phyloP scores from a whole-genome alignment of 306 rosid species.

The Prunus dulcis region DNA sequence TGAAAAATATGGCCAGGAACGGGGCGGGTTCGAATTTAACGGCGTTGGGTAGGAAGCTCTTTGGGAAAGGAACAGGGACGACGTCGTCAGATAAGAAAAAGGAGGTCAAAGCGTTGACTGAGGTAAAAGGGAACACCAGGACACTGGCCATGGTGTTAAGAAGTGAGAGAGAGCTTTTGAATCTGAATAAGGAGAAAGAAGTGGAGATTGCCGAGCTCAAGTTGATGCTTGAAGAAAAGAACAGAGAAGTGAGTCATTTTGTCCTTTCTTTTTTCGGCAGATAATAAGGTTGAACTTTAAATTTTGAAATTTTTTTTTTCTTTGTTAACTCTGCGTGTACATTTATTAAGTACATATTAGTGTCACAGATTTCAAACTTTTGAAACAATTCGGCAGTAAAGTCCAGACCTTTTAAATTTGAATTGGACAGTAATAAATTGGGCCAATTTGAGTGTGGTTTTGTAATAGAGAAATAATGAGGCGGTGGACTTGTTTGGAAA shows the following conservation, averaged over 20 bases:
- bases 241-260: slow-evolving; percentile 55
- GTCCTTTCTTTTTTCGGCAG: neutral
- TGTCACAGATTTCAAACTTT: neutral
- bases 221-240: slow-evolving; percentile 55
- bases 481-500: slow-evolving; percentile 10
- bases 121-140: slow-evolving; percentile 84
- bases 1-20: slow-evolving; percentile 66
- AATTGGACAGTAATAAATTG: neutral
- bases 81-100: slow-evolving; percentile 34
- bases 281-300: neutral
- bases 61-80: slow-evolving; percentile 53
- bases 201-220: slow-evolving; percentile 56
- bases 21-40: slow-evolving; percentile 52
- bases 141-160: slow-evolving; percentile 87
- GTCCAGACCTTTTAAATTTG: neutral
- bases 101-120: slow-evolving; percentile 84
- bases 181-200: slow-evolving; percentile 63
- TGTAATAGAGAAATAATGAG: neutral
- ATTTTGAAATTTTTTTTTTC: neutral
- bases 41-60: slow-evolving; percentile 65
- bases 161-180: slow-evolving; percentile 91
- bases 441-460: too few relatives aligned
- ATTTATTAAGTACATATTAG: neutral
- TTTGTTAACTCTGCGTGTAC: neutral
- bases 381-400: neutral